Conservation (phyloP, 1,284 basidiomycete species). For the Jaminaea rosea region DNA sequence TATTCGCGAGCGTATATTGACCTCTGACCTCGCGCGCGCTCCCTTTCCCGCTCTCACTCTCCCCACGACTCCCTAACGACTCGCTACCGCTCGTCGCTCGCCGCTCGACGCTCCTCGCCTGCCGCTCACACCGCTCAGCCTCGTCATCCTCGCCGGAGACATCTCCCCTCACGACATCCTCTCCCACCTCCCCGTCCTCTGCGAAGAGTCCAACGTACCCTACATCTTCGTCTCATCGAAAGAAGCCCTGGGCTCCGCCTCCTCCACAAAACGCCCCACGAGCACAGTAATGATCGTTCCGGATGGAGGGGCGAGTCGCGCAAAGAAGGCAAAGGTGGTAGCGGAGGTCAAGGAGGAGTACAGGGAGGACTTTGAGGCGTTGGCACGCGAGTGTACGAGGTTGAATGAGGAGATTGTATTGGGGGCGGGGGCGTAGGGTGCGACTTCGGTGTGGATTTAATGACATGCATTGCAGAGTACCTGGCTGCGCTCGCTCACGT, state of each 20-base stretch:
- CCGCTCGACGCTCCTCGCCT: background rate
- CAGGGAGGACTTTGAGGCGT: constrained; percentile 71
- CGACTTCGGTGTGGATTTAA: too few species aligned
- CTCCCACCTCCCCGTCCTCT: constrained; percentile 85
- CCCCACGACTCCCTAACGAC: too few species aligned
- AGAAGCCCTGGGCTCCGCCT: constrained; percentile 79
- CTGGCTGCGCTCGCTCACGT: too few species aligned
- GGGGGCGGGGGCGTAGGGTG: too few species aligned
- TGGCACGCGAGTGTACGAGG: constrained; percentile 60
- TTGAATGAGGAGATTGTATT: constrained; percentile 7
- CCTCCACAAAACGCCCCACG: constrained; percentile 93
- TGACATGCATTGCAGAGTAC: too few species aligned
- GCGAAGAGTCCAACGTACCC: constrained; percentile 87
- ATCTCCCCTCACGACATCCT: constrained; percentile 98
- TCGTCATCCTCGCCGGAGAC: constrained; percentile 88
- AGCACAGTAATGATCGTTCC: constrained; percentile 80
- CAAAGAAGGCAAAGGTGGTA: constrained; percentile 57
- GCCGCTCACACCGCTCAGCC: too few species aligned
- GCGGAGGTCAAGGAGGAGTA: constrained; percentile 65
- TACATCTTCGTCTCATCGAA: constrained; percentile 59
- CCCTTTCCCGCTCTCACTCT: background rate
- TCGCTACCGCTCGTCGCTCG: too few species aligned
- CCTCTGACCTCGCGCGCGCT: background rate
- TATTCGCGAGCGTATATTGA: background rate
- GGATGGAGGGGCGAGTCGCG: constrained; percentile 57